Evolutionary conservation across 2,329 filamentous ascomycete genomes (phyloP), one percentile per base, ranked within the genome.

Genomic region (Penicillium concentricum): DNA sequence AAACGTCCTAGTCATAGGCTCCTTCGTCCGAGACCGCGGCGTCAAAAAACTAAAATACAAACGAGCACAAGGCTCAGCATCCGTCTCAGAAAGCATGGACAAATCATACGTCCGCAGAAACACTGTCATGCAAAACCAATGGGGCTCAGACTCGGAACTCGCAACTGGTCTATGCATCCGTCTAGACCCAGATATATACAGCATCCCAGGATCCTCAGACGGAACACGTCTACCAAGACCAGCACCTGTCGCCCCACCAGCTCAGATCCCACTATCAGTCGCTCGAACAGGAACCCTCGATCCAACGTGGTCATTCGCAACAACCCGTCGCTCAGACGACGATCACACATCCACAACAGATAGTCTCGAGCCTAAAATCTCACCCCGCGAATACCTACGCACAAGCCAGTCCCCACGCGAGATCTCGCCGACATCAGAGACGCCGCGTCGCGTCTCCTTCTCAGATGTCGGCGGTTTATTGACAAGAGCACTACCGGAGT

Each of bases 141-240:
- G 90, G 87, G 92, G 91, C 42, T 96, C 91, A 65, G 93, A 97
- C 66, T 92, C 95, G 69, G 91, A 97, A 70, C 83, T 97, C 1
- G 91, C 95, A 5, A 82, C 89, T 49, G 90, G 87, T 58, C 68
- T 96, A 4, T 92, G 93, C 8, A 84, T 93, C 38, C 84, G 88
- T 13, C 81, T 86, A 32, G 78, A 81, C 15, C 76, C 82, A 5
- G 79, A 82, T 16, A 70, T 86, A 48, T 70, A 77, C 41, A 76
- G 77, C 10, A 62, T 67, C 16, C 12, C 71, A 76, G 61, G 69
- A 73, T 38, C 73, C 74, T 49, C 39, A 15, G 41, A 44, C 13
- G 48, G 26, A 24, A 18, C 49, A 4, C 49, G 20, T 35, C 35
- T 34, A 2, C 37, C 43, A 0, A 45, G 38, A 20, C 37, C 37